Conservation (phyloP, 1,139 yeast species). For the Taphrina pruni region DNA sequence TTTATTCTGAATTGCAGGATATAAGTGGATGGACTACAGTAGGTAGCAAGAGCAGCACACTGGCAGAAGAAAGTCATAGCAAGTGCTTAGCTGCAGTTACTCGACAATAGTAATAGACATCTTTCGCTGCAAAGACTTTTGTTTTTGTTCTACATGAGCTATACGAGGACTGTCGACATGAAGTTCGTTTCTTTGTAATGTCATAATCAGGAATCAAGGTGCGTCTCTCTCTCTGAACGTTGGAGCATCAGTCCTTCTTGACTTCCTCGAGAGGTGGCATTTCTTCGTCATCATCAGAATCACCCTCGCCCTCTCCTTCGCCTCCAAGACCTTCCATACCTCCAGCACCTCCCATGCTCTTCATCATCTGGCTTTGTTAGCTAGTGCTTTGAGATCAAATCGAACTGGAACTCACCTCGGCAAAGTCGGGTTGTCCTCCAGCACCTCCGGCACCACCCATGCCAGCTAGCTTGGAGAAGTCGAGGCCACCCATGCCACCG, state of each 20-base stretch:
- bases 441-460: constrained; percentile 38
- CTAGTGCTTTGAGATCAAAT: neutral
- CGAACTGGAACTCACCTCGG: constrained; percentile 19
- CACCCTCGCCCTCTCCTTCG: constrained; percentile 18
- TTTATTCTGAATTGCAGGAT: too few relatives aligned
- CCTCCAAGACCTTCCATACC: constrained; percentile 16
- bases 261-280: constrained; percentile 44
- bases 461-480: constrained; percentile 45
- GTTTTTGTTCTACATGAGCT: constrained; percentile 7
- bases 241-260: constrained; percentile 20
- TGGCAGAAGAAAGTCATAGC: too few relatives aligned
- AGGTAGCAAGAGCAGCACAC: too few relatives aligned
- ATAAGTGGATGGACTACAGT: too few relatives aligned
- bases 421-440: constrained; percentile 44
- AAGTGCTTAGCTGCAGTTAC: too few relatives aligned
- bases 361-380: constrained; percentile 14
- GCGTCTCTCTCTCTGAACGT: too few relatives aligned
- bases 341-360: constrained; percentile 36
- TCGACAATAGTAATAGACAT: too few relatives aligned
- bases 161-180: neutral
- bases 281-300: constrained; percentile 45
- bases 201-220: neutral
- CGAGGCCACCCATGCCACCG: constrained; percentile 50
- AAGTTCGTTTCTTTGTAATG: constrained; percentile 6
- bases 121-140: neutral